Percentiles rank a stretch among this genome's conserved stretches.
These are phyloP conservation scores for Aphanocladium album DNA, from an alignment of 2,329 filamentous ascomycete genomes.

Conservation along the genomic window DNA sequence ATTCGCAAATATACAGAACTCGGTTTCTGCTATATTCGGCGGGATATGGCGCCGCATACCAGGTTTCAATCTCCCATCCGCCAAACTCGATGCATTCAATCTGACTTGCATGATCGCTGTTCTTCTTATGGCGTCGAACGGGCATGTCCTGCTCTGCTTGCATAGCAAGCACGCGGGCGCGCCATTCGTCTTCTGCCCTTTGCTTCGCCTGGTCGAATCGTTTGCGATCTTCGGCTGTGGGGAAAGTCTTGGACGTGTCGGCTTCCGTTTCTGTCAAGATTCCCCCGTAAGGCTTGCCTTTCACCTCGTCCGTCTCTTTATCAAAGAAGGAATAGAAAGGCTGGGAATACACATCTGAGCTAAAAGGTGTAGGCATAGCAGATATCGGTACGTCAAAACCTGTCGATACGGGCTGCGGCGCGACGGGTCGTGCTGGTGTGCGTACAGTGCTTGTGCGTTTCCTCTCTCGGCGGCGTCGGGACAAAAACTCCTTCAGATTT, in stretches of 20 bases:
- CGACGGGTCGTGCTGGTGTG: constrained; percentile 16
- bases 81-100: constrained; percentile 99
- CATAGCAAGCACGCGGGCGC: constrained; percentile 54
- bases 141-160: constrained; percentile 61
- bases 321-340: constrained; percentile 88
- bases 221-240: constrained; percentile 71
- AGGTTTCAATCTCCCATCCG: constrained; percentile 96
- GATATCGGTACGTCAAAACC: constrained; percentile 13
- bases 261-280: constrained; percentile 86
- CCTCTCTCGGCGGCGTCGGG: constrained; percentile 27
- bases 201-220: constrained; percentile 87
- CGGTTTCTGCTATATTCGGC: constrained; percentile 97
- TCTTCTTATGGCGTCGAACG: constrained; percentile 64
- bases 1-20: constrained; percentile 98
- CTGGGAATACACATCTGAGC: constrained; percentile 59
- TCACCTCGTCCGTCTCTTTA: constrained; percentile 80
- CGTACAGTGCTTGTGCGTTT: constrained; percentile 22
- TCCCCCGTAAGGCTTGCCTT: constrained; percentile 91
- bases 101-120: constrained; percentile 83
- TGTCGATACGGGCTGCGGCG: constrained; percentile 7
- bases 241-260: constrained; percentile 85
- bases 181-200: constrained; percentile 89
- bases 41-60: constrained; percentile 97
- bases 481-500: constrained; percentile 34
- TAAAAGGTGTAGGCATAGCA: constrained; percentile 48